phyloP scores from a whole-genome alignment of 176 grass and related monocot species.

The Musa troglodytarum region DNA sequence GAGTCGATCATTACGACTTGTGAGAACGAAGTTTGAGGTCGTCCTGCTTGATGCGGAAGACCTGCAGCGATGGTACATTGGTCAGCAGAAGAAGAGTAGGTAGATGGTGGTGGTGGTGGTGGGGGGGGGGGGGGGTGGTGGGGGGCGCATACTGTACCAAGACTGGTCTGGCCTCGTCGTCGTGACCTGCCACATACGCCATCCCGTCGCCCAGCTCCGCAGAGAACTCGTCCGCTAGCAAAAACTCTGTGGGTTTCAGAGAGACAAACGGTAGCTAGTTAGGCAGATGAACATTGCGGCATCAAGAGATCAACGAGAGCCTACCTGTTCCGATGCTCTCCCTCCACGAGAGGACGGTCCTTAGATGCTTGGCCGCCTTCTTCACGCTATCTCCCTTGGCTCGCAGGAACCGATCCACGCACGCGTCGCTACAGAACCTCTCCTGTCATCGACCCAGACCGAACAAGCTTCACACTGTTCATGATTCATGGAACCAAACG shows the following conservation, averaged over 20 bases:
- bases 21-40: slow-evolving; percentile 77
- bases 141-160: slow-evolving; percentile 48
- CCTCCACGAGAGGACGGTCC: slow-evolving; percentile 80
- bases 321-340: slow-evolving; percentile 68
- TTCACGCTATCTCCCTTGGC: slow-evolving; percentile 63
- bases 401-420: slow-evolving; percentile 63
- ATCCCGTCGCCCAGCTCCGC: slow-evolving; percentile 70
- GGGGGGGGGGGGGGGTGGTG: neutral
- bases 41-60: slow-evolving; percentile 92
- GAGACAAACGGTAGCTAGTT: neutral
- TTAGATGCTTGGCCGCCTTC: slow-evolving; percentile 89
- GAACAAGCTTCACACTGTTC: neutral
- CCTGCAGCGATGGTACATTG: slow-evolving; percentile 25
- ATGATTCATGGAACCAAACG: too few species aligned
- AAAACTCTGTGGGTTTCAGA: slow-evolving; percentile 36
- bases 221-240: slow-evolving; percentile 92
- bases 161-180: slow-evolving; percentile 84
- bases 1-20: slow-evolving; percentile 48
- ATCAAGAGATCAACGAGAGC: neutral
- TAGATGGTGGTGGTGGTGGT: neutral
- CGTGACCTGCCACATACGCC: slow-evolving; percentile 84
- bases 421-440: slow-evolving; percentile 80
- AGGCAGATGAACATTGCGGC: slow-evolving; percentile 6
- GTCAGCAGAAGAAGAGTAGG: neutral
- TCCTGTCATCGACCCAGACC: slow-evolving; percentile 31